These are phyloP conservation scores for Helotiales sp. DNA, from an alignment of 2,329 filamentous ascomycete species.

Conservation along the genomic window DNA sequence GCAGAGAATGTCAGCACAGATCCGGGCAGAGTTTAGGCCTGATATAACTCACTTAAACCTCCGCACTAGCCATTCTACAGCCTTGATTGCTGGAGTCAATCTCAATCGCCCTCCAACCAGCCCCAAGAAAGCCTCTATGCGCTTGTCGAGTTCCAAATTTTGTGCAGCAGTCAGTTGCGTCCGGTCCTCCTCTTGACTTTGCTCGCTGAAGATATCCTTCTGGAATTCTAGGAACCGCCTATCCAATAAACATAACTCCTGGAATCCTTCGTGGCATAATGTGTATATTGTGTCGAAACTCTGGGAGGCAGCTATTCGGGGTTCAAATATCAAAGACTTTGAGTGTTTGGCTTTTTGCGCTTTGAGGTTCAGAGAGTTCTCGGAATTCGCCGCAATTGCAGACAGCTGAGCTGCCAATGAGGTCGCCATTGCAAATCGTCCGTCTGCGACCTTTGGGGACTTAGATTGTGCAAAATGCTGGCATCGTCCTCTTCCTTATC, in stretches of 20 bases:
- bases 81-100: constrained; percentile 86
- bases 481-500: constrained; percentile 1
- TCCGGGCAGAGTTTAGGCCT: neutral
- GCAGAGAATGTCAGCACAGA: constrained; percentile 22
- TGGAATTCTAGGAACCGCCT: constrained; percentile 75
- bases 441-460: neutral
- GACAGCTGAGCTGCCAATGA: constrained; percentile 93
- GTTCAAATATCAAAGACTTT: constrained; percentile 93
- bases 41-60: constrained; percentile 73
- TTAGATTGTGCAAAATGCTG: neutral
- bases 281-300: constrained; percentile 88
- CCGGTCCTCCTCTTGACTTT: constrained; percentile 88
- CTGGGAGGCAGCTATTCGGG: constrained; percentile 81
- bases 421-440: constrained; percentile 66
- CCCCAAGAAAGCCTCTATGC: constrained; percentile 81
- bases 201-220: constrained; percentile 85
- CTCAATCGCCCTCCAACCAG: constrained; percentile 77
- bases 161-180: constrained; percentile 81
- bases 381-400: constrained; percentile 87
- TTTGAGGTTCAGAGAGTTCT: constrained; percentile 88
- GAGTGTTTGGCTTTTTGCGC: constrained; percentile 90
- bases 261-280: constrained; percentile 86
- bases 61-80: constrained; percentile 92
- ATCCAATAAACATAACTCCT: constrained; percentile 89
- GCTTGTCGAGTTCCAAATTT: constrained; percentile 79